Conservation (phyloP, 2,329 filamentous ascomycete genomes). For the Pseudogymnoascus verrucosus region DNA sequence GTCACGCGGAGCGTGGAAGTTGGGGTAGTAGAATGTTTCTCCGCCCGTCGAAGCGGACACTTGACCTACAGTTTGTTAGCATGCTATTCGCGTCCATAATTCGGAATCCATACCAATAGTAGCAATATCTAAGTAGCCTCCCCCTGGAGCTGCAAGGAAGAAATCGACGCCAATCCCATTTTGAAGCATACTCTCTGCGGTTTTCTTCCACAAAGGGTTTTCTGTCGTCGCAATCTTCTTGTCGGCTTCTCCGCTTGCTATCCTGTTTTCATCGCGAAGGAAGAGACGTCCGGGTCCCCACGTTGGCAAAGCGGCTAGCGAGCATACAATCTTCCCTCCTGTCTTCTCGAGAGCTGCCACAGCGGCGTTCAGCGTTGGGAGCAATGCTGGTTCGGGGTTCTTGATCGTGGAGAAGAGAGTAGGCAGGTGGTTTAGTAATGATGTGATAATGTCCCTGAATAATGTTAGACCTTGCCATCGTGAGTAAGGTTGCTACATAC, state of each 20-base stretch:
- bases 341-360: constrained; percentile 76
- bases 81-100: constrained; percentile 12
- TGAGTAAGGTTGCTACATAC: constrained; percentile 31
- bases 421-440: constrained; percentile 77
- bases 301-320: constrained; percentile 78
- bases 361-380: constrained; percentile 77
- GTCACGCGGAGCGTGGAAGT: constrained; percentile 84
- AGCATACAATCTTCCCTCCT: constrained; percentile 87
- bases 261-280: constrained; percentile 80
- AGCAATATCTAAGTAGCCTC: constrained; percentile 86
- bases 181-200: constrained; percentile 79
- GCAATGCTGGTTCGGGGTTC: constrained; percentile 80
- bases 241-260: constrained; percentile 78
- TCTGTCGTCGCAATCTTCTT: constrained; percentile 89
- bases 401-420: constrained; percentile 81
- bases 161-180: constrained; percentile 85
- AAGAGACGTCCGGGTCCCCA: constrained; percentile 83
- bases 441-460: constrained; percentile 64
- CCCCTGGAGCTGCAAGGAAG: constrained; percentile 85
- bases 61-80: constrained; percentile 49
- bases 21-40: constrained; percentile 94
- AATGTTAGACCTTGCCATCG: neutral
- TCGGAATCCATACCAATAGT: constrained; percentile 62
- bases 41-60: constrained; percentile 84
- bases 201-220: constrained; percentile 78